phyloP scores from a whole-genome alignment of 129 eudicot genomes.

The Ambrosia artemisiifolia region DNA sequence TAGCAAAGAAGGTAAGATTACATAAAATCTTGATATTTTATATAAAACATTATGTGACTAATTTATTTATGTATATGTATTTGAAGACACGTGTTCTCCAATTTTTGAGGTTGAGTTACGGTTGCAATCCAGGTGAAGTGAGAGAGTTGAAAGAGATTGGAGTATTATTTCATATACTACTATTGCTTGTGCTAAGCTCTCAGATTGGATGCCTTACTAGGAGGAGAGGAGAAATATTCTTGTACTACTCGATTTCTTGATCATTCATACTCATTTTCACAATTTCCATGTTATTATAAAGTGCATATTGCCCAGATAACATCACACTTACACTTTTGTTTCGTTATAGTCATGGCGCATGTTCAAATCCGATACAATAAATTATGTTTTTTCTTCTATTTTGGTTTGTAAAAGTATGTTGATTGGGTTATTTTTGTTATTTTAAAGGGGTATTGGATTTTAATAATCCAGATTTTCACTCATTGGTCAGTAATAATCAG shows the following conservation, averaged over 20 bases:
- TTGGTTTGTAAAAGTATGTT: not conserved
- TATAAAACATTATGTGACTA: not conserved
- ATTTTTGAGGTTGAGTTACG: conserved; percentile 87
- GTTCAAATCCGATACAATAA: not conserved
- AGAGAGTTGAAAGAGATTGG: conserved; percentile 92
- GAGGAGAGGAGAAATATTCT: conserved; percentile 87
- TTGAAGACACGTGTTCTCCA: conserved; percentile 80
- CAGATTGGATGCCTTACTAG: conserved; percentile 93
- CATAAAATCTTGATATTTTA: conserved; percentile 48
- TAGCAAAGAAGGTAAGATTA: conserved; percentile 22
- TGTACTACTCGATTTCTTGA: not conserved
- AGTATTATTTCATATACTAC: too few relatives aligned
- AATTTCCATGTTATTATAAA: not conserved
- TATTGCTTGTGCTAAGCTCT: conserved; percentile 86
- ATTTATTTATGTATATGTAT: conserved; percentile 42
- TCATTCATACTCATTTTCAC: not conserved
- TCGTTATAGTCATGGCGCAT: not conserved
- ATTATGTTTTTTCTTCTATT: not conserved
- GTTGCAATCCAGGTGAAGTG: conserved; percentile 94
- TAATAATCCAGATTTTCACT: too few relatives aligned
- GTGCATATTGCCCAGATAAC: not conserved
- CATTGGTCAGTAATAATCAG: too few relatives aligned
- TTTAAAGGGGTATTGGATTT: too few relatives aligned
- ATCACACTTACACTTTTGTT: not conserved
- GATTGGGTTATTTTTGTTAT: not conserved